These are phyloP conservation scores for Aspergillus niger DNA, from an alignment of 2,329 filamentous ascomycete genomes.

Conservation along the genomic window DNA sequence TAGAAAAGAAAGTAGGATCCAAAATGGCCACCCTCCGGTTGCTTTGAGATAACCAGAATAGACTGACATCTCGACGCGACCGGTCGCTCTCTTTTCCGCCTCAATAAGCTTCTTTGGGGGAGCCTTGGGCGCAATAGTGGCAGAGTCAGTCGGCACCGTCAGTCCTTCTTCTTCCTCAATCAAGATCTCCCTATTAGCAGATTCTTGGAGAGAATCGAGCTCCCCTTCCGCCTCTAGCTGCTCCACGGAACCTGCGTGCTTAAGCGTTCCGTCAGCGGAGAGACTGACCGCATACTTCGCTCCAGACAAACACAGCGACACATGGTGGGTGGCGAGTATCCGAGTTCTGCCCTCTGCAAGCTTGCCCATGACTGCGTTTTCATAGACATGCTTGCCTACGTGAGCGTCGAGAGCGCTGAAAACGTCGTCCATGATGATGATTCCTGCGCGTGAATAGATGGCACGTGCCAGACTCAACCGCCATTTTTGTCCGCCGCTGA, in stretches of 20 bases:
- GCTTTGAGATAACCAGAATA: slow-evolving; percentile 67
- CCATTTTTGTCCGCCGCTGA: slow-evolving; percentile 83
- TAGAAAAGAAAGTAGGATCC: slow-evolving; percentile 53
- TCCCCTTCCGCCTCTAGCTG: neutral
- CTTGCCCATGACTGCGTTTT: slow-evolving; percentile 70
- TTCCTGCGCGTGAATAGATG: slow-evolving; percentile 72
- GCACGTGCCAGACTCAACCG: slow-evolving; percentile 75
- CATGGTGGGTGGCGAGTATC: slow-evolving; percentile 77
- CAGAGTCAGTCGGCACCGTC: neutral
- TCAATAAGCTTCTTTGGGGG: slow-evolving; percentile 68
- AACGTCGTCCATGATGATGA: slow-evolving; percentile 76
- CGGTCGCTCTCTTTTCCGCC: slow-evolving; percentile 70
- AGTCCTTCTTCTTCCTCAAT: neutral
- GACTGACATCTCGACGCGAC: slow-evolving; percentile 65
- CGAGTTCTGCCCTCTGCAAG: slow-evolving; percentile 68
- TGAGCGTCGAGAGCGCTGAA: slow-evolving; percentile 79
- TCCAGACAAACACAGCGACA: slow-evolving; percentile 67
- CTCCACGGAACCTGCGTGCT: neutral
- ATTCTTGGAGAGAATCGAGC: neutral
- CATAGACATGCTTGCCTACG: slow-evolving; percentile 74
- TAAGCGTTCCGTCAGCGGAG: slow-evolving; percentile 62
- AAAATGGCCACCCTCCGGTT: slow-evolving; percentile 67
- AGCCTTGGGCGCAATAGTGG: neutral
- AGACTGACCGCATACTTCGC: slow-evolving; percentile 66
- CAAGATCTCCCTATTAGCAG: neutral